Percentiles rank a stretch among this genome's conserved stretches.
Conservation (phyloP, 2,329 filamentous ascomycete genomes). For the Coniochaeta sp. region DNA sequence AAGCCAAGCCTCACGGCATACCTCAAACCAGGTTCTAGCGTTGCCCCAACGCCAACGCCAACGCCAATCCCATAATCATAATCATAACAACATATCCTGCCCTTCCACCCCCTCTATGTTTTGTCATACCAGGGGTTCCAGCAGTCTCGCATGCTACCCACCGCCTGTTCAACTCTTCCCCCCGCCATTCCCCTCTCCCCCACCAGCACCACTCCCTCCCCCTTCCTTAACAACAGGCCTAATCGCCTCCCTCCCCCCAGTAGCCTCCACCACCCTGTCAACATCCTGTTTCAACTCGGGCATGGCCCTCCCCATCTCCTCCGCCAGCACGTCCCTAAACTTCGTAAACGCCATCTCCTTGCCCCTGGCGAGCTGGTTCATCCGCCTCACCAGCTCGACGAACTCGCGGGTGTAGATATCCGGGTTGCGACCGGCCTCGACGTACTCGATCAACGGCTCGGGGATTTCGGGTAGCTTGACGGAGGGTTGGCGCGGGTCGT, state of each 20-base stretch:
- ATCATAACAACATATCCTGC: no score
- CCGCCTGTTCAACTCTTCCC: no score
- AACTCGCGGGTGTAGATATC: constrained; percentile 71
- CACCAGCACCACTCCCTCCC: background rate
- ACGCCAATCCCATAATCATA: no score
- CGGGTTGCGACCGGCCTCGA: constrained; percentile 64
- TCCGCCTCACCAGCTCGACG: constrained; percentile 58
- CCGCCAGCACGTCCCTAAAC: constrained; percentile 57
- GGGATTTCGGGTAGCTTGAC: constrained; percentile 40
- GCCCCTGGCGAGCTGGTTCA: constrained; percentile 61
- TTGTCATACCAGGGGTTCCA: no score
- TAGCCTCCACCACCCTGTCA: constrained; percentile 39
- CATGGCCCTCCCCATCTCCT: constrained; percentile 49
- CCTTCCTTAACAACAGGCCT: background rate
- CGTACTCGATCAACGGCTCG: constrained; percentile 59
- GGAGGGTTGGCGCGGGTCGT: constrained; percentile 24
- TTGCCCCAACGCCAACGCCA: no score
- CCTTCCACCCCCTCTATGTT: no score
- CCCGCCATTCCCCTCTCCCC: background rate
- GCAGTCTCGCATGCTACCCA: no score
- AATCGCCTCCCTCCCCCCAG: constrained; percentile 22
- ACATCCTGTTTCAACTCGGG: constrained; percentile 53
- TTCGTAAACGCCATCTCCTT: constrained; percentile 54
- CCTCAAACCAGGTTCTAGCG: no score
- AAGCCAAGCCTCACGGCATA: no score